phyloP scores from a whole-genome alignment of 768 basidiomycete species.

The Pleurotus giganteus region DNA sequence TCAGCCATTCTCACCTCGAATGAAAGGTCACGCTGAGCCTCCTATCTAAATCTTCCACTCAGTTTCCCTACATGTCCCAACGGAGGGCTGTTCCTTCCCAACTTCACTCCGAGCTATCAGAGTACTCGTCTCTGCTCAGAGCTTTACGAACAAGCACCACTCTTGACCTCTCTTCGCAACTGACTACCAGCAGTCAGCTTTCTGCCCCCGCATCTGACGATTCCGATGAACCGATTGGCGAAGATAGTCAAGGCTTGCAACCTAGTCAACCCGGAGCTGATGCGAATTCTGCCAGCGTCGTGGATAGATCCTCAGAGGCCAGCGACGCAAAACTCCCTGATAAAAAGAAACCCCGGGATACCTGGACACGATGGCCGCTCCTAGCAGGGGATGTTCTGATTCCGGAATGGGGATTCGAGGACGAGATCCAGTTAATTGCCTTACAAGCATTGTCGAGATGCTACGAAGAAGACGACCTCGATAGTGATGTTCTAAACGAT shows the following conservation, averaged over 20 bases:
- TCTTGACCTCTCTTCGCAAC: constrained; percentile 56
- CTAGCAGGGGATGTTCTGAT: constrained; percentile 54
- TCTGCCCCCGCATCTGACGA: not conserved
- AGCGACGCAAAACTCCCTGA: constrained; percentile 7
- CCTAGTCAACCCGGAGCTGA: not conserved
- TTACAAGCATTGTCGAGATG: constrained; percentile 5
- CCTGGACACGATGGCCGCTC: constrained; percentile 80
- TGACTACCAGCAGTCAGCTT: constrained; percentile 32
- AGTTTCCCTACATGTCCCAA: constrained; percentile 28
- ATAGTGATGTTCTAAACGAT: constrained; percentile 21
- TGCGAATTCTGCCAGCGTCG: constrained; percentile 13
- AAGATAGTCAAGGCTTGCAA: constrained; percentile 17
- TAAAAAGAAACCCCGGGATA: constrained; percentile 30
- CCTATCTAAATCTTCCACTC: constrained; percentile 9
- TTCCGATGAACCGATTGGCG: constrained; percentile 19
- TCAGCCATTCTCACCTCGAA: constrained; percentile 29
- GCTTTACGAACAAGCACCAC: constrained; percentile 56
- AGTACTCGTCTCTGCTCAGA: constrained; percentile 66
- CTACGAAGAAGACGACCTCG: constrained; percentile 19
- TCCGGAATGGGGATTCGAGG: constrained; percentile 70
- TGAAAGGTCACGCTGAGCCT: not conserved
- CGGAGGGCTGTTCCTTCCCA: constrained; percentile 47
- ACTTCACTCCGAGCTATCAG: constrained; percentile 62
- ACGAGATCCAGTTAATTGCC: constrained; percentile 58
- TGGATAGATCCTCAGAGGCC: not conserved